Percentiles rank a stretch among this genome's conserved stretches.
Evolutionary conservation across 371 early-diverging fungal species (phyloP).

Genomic region (Nematocida sp.): DNA sequence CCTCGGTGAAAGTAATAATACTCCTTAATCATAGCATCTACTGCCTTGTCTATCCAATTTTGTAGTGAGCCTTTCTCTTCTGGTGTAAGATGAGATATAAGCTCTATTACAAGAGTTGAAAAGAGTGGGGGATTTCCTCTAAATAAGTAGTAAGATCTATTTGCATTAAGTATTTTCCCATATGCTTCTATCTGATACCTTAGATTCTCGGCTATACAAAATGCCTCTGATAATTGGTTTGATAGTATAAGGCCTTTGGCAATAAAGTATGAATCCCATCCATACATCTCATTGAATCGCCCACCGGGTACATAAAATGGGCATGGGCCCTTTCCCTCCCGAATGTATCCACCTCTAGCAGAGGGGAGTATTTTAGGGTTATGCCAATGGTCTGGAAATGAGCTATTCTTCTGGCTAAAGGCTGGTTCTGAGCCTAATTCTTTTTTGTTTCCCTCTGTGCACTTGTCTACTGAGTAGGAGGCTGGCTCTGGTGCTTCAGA

Average conservation of each 20-base stretch:
- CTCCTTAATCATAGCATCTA: slow-evolving; percentile 52
- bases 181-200: slow-evolving; percentile 74
- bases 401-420: background rate
- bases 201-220: slow-evolving; percentile 75
- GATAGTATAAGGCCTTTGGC: slow-evolving; percentile 76
- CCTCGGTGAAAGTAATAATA: slow-evolving; percentile 58
- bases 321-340: slow-evolving; percentile 26
- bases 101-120: slow-evolving; percentile 44
- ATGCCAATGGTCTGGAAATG: slow-evolving; percentile 35
- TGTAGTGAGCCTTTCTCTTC: slow-evolving; percentile 39
- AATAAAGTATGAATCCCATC: slow-evolving; percentile 84
- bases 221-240: slow-evolving; percentile 72
- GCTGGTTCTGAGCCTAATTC: background rate
- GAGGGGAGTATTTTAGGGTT: slow-evolving; percentile 21
- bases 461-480: too few relatives aligned
- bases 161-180: slow-evolving; percentile 83
- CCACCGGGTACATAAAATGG: slow-evolving; percentile 81
- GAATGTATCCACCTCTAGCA: slow-evolving; percentile 3
- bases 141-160: slow-evolving; percentile 78
- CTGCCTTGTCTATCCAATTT: slow-evolving; percentile 37
- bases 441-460: background rate
- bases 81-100: slow-evolving; percentile 32
- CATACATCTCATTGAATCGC: slow-evolving; percentile 81
- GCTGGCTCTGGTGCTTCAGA: background rate
- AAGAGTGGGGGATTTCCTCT: slow-evolving; percentile 79